A percentile compares a stretch with the other conserved stretches of the same genome.
phyloP scores from a whole-genome alignment of 2,329 filamentous ascomycete genomes.

The Exophiala oligosperma region DNA sequence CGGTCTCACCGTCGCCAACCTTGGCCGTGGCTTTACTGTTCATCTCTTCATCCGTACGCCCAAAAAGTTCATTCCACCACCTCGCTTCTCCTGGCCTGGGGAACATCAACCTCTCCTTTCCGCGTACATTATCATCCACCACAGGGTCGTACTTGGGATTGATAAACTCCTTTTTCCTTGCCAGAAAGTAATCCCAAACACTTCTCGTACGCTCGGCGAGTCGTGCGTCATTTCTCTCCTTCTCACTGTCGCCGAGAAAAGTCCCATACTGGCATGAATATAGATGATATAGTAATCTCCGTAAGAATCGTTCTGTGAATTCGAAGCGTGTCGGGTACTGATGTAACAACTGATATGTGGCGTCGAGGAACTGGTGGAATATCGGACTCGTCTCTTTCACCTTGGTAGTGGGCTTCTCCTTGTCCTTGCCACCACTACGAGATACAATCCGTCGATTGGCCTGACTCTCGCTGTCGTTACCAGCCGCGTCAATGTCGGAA shows the following conservation, averaged over 20 bases:
- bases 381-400: constrained; percentile 93
- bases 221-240: constrained; percentile 71
- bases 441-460: constrained; percentile 38
- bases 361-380: constrained; percentile 96
- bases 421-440: constrained; percentile 32
- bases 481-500: constrained; percentile 61
- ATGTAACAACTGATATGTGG: constrained; percentile 82
- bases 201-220: constrained; percentile 74
- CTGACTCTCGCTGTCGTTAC: constrained; percentile 47
- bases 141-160: constrained; percentile 76
- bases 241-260: constrained; percentile 93
- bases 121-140: constrained; percentile 75
- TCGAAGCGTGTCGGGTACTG: constrained; percentile 90
- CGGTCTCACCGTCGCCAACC: constrained; percentile 13
- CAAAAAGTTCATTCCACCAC: constrained; percentile 92
- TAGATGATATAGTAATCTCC: constrained; percentile 85
- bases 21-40: constrained; percentile 50
- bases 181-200: constrained; percentile 95
- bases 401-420: constrained; percentile 69
- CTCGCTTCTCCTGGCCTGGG: constrained; percentile 74
- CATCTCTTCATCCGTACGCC: constrained; percentile 87
- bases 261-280: constrained; percentile 97
- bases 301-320: constrained; percentile 91
- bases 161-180: constrained; percentile 74
- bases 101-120: constrained; percentile 80